Evolutionary conservation across 2,329 filamentous ascomycete species (phyloP).

Genomic region (Fusarium pininemorale): DNA sequence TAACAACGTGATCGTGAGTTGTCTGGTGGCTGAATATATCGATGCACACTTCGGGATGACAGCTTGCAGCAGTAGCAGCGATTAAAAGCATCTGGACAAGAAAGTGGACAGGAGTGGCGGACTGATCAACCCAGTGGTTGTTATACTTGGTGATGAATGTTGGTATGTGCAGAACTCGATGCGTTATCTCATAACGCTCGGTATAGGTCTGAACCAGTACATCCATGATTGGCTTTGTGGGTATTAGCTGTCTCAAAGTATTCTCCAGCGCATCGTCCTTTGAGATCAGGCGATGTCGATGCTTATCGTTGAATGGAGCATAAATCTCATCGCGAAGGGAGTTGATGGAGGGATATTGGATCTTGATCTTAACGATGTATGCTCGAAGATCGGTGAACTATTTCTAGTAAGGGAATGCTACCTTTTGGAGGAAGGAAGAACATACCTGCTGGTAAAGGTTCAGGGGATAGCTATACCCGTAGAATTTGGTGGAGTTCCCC

Average conservation of each 20-base stretch:
- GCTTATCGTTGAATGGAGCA: not conserved
- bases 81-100: not conserved
- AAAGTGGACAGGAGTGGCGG: not conserved
- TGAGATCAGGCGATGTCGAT: no score
- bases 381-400: not conserved
- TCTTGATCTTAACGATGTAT: not conserved
- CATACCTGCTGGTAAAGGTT: not conserved
- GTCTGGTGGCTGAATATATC: not conserved
- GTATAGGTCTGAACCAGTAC: not conserved
- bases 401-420: not conserved
- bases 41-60: not conserved
- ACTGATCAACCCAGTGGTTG: fast-evolving
- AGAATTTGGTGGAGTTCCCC: not conserved
- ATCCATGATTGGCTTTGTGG: not conserved
- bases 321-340: not conserved
- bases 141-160: not conserved
- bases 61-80: not conserved
- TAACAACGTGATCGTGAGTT: not conserved
- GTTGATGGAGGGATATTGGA: not conserved
- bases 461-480: not conserved
- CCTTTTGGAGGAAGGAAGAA: fast-evolving
- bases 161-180: not conserved
- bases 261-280: not conserved
- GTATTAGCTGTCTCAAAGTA: not conserved
- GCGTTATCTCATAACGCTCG: not conserved